Evolutionary conservation across 176 grass and related monocot genomes (phyloP), one percentile per base, ranked within the genome.

Genomic region (Triticum turgidum): DNA sequence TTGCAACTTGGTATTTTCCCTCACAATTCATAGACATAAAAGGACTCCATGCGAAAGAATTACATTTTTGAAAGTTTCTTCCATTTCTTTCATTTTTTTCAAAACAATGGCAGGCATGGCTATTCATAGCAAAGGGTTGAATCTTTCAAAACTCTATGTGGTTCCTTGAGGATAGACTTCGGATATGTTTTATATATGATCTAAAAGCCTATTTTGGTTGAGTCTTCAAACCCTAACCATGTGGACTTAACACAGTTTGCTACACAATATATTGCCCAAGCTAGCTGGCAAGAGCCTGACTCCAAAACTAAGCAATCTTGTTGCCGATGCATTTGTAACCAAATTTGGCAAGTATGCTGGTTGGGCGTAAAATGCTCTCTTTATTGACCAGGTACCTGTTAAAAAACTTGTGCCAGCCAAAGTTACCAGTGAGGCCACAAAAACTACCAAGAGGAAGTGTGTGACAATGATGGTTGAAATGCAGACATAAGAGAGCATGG

Each of bases 321-420:
- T 98, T 1, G 77, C 91, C 0, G 86, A 98, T 84, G 91, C 89
- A 56, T 98, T 95, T 88, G 93, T 96, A 78, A 21, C 88, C 75
- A 96, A 87, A 87, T 98, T 94, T 84, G 96, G 90, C 33, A 88
- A 78, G 42, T 96, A 92, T 79, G 96, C 96, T 25, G 93, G 96
- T 58, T 98, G 93, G 96, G 96, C 92, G 63, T 90, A 96, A 77
- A 98, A 91, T 92, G 93, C 94, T 44, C 90, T 96, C 9, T 98
- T 98, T 66, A 98, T 98, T n/a, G 93, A 82, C 51, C 90, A 98
- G 61, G 51, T 98, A 69, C 81, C 93, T 72, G 74, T 79, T 61
- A 82, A 92, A 24, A 24, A 24, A 24, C 24, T 86, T 51, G 22
- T 72, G 47, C 82, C 74, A 17, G 29, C 58, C 24, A 30, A 77